Percentiles rank a stretch among this genome's conserved stretches.
phyloP scores from a whole-genome alignment of 2,329 filamentous ascomycete genomes.

The Exophiala oligosperma region DNA sequence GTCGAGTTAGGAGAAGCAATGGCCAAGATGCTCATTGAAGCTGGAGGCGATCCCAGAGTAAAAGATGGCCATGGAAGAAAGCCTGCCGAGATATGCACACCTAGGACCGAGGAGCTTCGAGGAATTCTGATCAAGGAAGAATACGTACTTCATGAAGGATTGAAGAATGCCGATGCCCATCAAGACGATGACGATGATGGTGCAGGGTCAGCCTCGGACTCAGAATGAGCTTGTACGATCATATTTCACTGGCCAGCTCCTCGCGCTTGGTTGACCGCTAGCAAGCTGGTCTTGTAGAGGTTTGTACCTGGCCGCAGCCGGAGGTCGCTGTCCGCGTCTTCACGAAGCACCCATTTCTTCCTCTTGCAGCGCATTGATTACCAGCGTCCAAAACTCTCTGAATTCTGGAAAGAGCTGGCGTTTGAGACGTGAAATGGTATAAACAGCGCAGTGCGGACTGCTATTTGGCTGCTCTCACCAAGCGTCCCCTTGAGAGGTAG shows the following conservation, averaged over 20 bases:
- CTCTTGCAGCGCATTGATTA: no score
- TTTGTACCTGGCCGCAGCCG: background rate
- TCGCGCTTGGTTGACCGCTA: background rate
- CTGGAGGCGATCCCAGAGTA: conserved; percentile 49
- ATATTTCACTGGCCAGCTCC: background rate
- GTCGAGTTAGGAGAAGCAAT: conserved; percentile 43
- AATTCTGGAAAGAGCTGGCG: no score
- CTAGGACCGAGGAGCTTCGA: conserved; percentile 43
- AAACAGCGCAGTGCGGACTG: no score
- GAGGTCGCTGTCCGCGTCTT: background rate
- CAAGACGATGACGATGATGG: conserved; percentile 35
- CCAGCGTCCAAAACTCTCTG: no score
- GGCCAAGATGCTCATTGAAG: conserved; percentile 52
- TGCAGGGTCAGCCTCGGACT: conserved; percentile 25
- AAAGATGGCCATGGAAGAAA: conserved; percentile 50
- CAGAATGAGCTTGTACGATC: conserved; percentile 16
- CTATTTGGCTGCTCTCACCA: no score
- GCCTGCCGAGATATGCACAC: conserved; percentile 45
- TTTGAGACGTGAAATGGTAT: no score
- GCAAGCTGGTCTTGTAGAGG: background rate
- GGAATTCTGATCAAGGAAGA: conserved; percentile 45
- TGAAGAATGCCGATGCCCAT: conserved; percentile 34
- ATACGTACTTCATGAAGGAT: conserved; percentile 48
- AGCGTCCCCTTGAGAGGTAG: no score
- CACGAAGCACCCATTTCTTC: no score